A percentile compares a stretch with the other conserved stretches of the same genome.
These are phyloP conservation scores for Vickermania ingenoplastis DNA, from an alignment of 208 protist species.

Conservation along the genomic window DNA sequence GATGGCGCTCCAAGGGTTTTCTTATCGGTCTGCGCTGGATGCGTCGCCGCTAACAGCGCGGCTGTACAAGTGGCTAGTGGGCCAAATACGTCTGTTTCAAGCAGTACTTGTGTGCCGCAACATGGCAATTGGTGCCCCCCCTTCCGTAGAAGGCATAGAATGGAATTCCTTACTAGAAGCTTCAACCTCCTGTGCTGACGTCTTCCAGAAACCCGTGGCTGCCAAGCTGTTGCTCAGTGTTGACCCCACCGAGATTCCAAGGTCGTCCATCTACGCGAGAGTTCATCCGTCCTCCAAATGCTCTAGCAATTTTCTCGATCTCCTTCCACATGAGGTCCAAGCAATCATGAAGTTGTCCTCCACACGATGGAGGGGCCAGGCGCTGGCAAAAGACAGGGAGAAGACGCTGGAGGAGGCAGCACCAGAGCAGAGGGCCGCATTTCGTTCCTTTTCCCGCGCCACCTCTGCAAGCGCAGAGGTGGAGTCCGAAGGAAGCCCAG, in stretches of 20 bases:
- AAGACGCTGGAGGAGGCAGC: too few species aligned
- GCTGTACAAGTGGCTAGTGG: constrained; percentile 5
- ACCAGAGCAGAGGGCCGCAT: too few species aligned
- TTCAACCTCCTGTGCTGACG: neutral
- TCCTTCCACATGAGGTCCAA: too few species aligned
- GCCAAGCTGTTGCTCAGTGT: neutral
- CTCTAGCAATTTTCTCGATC: too few species aligned
- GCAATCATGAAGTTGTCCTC: too few species aligned
- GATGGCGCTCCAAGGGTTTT: neutral
- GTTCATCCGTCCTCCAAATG: neutral
- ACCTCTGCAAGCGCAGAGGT: too few species aligned
- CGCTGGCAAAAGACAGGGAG: too few species aligned
- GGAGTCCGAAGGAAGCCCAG: too few species aligned
- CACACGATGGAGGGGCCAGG: too few species aligned
- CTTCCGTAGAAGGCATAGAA: neutral
- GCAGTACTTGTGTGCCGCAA: neutral
- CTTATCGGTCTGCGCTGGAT: neutral
- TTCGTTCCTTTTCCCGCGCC: too few species aligned
- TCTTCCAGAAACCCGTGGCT: neutral
- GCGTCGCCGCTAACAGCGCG: constrained; percentile 4
- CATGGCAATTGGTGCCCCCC: neutral
- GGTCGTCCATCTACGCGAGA: neutral
- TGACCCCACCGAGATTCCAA: neutral
- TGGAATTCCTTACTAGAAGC: neutral
- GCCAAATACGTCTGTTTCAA: constrained; percentile 2